Evolutionary conservation across 2,329 filamentous ascomycete genomes (phyloP), one percentile per base, ranked within the genome.

Genomic region (Talaromyces sp.): DNA sequence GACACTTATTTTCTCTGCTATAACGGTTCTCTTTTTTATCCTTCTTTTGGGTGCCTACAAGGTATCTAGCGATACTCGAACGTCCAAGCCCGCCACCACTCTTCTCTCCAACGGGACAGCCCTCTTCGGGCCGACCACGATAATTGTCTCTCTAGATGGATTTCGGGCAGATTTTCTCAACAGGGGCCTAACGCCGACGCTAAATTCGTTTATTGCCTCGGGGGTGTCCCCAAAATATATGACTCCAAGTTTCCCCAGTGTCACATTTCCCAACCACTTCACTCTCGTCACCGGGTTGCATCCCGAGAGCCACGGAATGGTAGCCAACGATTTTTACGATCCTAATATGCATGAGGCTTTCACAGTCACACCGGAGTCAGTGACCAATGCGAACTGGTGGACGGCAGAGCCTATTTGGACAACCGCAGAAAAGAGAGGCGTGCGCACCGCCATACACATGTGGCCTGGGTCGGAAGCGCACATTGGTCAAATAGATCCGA

Each of bases 221-320:
- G 95, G 95, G 33, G 87, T 98, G 10, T 96, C 93, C 5, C 94
- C 95, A 2, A 84, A 87, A 66, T 97, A 94, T 76, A 97, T 99
- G 92, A 83, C 87, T 6, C 95, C 95, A 0, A 96, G 92, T 44
- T 99, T 99, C 67, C 95, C 95, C 0, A 96, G 91, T 27, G 91
- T 99, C 53, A 99, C 95, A 0, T 99, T 99, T 69, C 95, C 95
- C 12, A 94, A 98, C 69, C 95, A 98, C 75, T 97, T 94, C 75
- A 97, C 94, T 0, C 81, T 98, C 42, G 91, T 92, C 0, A 98
- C 95, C 0, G 95, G 95, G 0, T 78, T 98, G 30, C 92, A 98
- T 68, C 95, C 95, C 0, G 94, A 98, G 76, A 89, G 88, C 61
- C 95, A 99, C 72, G 95, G 95, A 0, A 83, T 99, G 3, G 93